Evolutionary conservation across 495 filamentous ascomycete genomes (phyloP).

Genomic region (Cairneyella variabilis): DNA sequence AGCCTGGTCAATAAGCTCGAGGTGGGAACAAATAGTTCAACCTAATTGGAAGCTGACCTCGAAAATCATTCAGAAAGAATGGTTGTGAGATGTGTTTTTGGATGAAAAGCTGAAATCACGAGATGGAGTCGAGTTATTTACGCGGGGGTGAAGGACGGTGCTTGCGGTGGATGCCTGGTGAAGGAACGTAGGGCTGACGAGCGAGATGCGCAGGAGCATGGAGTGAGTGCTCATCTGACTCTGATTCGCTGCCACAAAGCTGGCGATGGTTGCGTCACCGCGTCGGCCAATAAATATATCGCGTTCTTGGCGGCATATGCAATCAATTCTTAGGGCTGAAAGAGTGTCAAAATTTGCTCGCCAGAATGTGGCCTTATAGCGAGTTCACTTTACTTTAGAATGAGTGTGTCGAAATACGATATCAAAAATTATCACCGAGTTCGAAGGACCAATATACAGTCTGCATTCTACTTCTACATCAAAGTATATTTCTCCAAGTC

Average conservation of each 20-base stretch:
- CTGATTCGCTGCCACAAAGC: background rate
- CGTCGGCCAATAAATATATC: background rate
- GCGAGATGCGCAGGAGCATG: background rate
- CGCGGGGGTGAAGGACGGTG: background rate
- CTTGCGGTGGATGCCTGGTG: background rate
- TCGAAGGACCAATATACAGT: too few relatives aligned
- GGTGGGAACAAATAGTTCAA: background rate
- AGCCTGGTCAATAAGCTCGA: background rate
- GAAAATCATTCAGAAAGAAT: background rate
- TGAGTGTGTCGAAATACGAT: too few relatives aligned
- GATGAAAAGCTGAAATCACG: background rate
- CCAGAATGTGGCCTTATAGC: background rate
- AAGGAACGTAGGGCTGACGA: constrained; percentile 7
- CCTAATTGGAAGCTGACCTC: background rate
- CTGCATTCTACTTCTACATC: too few relatives aligned
- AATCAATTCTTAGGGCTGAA: background rate
- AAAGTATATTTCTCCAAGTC: too few relatives aligned
- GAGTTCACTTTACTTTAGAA: too few relatives aligned
- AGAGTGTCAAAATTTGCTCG: background rate
- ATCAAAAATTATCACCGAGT: too few relatives aligned
- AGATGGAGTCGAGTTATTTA: background rate
- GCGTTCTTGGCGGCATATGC: background rate
- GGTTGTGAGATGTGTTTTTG: background rate
- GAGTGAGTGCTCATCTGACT: too few relatives aligned
- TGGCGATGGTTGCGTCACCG: background rate